These are phyloP conservation scores for Crithidia thermophila DNA, from an alignment of 208 protist species.

Conservation along the genomic window DNA sequence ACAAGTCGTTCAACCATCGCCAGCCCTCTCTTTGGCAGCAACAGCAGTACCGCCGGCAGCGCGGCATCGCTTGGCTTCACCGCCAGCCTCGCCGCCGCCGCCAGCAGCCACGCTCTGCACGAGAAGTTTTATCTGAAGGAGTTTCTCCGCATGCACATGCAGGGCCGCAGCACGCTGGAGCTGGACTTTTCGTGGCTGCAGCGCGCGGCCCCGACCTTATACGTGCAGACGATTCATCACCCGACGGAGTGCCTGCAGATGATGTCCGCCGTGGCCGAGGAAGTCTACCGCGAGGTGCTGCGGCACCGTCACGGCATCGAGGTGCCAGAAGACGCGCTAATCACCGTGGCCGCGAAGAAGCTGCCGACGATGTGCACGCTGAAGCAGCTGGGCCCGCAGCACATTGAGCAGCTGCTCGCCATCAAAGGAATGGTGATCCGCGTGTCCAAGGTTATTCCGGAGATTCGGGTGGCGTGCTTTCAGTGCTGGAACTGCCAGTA, in stretches of 20 bases:
- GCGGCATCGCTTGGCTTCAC: constrained; percentile 1
- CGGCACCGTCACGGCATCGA: constrained; percentile 42
- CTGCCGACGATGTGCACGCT: constrained; percentile 72
- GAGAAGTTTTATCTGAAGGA: constrained; percentile 74
- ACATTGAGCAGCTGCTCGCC: constrained; percentile 87
- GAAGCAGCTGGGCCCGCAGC: constrained; percentile 65
- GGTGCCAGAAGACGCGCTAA: constrained; percentile 62
- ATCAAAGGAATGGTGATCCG: constrained; percentile 94
- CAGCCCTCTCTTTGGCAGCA: constrained; percentile 3
- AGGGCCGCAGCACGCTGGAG: constrained; percentile 70
- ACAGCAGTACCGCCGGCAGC: constrained; percentile 2
- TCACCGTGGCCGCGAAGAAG: constrained; percentile 65
- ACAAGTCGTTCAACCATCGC: not conserved
- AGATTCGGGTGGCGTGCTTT: constrained; percentile 95
- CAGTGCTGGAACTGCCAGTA: constrained; percentile 95
- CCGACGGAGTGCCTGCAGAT: constrained; percentile 90
- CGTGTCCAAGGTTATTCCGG: constrained; percentile 91
- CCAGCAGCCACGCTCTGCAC: constrained; percentile 8
- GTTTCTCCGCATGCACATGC: constrained; percentile 72
- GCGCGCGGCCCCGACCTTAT: constrained; percentile 47
- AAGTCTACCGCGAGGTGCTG: constrained; percentile 67
- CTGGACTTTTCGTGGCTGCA: constrained; percentile 76
- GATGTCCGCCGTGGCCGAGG: constrained; percentile 82
- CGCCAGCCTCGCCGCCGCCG: constrained; percentile 1
- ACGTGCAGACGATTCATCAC: constrained; percentile 66